These are phyloP conservation scores for Aphanomyces cochlioides DNA, from an alignment of 352 stramenopile genomes.

Conservation along the genomic window DNA sequence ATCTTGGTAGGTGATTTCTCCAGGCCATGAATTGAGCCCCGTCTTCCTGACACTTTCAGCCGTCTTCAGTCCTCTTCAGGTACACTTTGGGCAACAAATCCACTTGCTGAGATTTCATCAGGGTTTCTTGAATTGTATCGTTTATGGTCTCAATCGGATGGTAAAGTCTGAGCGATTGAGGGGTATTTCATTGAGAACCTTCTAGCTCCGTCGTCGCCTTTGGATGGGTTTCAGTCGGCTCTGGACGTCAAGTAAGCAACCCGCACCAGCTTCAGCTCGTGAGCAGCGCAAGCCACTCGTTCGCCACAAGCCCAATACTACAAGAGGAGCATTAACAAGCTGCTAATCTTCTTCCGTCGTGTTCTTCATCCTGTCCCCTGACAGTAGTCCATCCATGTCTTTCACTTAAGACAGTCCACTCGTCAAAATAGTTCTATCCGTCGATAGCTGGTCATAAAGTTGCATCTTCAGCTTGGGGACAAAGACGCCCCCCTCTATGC, in stretches of 20 bases:
- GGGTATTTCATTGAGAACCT: neutral
- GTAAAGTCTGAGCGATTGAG: conserved; percentile 29
- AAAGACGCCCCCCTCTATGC: too few relatives aligned
- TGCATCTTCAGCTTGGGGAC: too few relatives aligned
- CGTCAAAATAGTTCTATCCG: too few relatives aligned
- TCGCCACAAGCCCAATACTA: too few relatives aligned
- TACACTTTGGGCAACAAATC: conserved; percentile 26
- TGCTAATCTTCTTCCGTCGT: too few relatives aligned
- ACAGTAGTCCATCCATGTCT: too few relatives aligned
- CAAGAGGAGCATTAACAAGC: too few relatives aligned
- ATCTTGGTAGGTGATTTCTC: conserved; percentile 36
- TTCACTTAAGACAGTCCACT: too few relatives aligned
- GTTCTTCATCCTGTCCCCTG: too few relatives aligned
- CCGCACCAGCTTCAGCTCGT: neutral
- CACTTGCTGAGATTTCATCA: conserved; percentile 27
- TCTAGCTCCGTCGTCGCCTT: conserved; percentile 16
- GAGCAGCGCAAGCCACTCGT: neutral
- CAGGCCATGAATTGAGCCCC: conserved; percentile 44
- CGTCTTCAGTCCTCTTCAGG: conserved; percentile 69
- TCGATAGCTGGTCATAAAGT: too few relatives aligned
- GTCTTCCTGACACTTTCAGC: conserved; percentile 60
- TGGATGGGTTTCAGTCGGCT: neutral
- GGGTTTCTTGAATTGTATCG: conserved; percentile 55
- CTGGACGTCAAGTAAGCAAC: too few relatives aligned
- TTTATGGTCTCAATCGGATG: conserved; percentile 62